Evolutionary conservation across 208 protist genomes (phyloP).

Genomic region (Novymonas esmeraldas): DNA sequence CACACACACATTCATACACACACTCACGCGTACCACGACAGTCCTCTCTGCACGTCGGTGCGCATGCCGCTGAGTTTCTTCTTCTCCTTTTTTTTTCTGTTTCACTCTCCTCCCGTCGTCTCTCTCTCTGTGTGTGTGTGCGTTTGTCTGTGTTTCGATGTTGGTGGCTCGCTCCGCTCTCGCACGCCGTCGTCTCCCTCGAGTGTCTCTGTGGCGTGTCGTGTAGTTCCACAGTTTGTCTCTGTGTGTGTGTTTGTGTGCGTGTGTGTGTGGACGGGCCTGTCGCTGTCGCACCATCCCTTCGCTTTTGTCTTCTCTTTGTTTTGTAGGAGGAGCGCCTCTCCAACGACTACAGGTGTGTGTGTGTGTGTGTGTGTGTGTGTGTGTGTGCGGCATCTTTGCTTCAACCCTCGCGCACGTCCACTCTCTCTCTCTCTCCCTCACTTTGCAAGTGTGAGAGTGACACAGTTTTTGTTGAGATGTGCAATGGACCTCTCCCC

Average conservation of each 20-base stretch:
- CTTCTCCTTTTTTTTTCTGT: conserved; percentile 22
- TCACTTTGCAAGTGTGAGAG: too few relatives aligned
- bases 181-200: neutral
- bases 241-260: neutral
- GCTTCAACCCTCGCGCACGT: too few relatives aligned
- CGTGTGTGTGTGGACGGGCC: neutral
- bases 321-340: too few relatives aligned
- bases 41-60: too few relatives aligned
- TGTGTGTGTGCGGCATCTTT: too few relatives aligned
- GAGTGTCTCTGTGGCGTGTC: neutral
- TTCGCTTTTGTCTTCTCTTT: conserved; percentile 1
- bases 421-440: too few relatives aligned
- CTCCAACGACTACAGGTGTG: too few relatives aligned
- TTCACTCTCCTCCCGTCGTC: conserved; percentile 22
- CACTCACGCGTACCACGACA: too few relatives aligned
- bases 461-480: too few relatives aligned
- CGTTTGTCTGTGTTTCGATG: neutral
- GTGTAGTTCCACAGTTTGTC: neutral
- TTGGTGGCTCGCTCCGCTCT: neutral
- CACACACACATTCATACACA: too few relatives aligned
- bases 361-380: too few relatives aligned
- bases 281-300: neutral
- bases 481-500: too few relatives aligned
- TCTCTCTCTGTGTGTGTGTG: neutral
- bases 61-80: neutral